These are phyloP conservation scores for Debaryomyces udenii DNA, from an alignment of 1,139 yeast species.

Conservation along the genomic window DNA sequence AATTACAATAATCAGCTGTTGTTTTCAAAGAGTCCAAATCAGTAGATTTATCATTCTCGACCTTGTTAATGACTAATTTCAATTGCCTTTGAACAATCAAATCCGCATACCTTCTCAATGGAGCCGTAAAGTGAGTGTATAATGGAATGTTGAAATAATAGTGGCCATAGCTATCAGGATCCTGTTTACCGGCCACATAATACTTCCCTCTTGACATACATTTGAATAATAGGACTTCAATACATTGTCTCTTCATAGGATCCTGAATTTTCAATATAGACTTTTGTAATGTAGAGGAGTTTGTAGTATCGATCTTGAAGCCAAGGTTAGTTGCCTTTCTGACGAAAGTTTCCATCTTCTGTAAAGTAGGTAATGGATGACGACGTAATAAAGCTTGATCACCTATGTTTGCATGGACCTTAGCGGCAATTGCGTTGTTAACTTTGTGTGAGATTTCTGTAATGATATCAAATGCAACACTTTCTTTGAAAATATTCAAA, in stretches of 20 bases:
- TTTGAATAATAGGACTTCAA: slow-evolving; percentile 80
- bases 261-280: slow-evolving; percentile 71
- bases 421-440: slow-evolving; percentile 84
- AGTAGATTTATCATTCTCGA: slow-evolving; percentile 19
- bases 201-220: slow-evolving; percentile 86
- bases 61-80: slow-evolving; percentile 58
- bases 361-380: slow-evolving; percentile 81
- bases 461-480: slow-evolving; percentile 59
- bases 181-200: slow-evolving; percentile 85
- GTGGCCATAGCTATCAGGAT: slow-evolving; percentile 76
- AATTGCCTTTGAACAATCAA: slow-evolving; percentile 90
- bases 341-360: slow-evolving; percentile 79
- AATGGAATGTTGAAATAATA: slow-evolving; percentile 81
- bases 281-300: slow-evolving; percentile 71
- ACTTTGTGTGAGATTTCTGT: slow-evolving; percentile 81
- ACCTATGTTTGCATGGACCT: slow-evolving; percentile 74
- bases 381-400: slow-evolving; percentile 84
- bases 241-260: slow-evolving; percentile 65
- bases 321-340: slow-evolving; percentile 70
- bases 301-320: slow-evolving; percentile 70
- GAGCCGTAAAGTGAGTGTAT: slow-evolving; percentile 93
- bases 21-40: slow-evolving; percentile 78
- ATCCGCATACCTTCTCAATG: slow-evolving; percentile 90
- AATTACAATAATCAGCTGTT: slow-evolving; percentile 88
- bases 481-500: slow-evolving; percentile 72